Conservation (phyloP, 164 flowering plant species). For the Amborella trichopoda region DNA sequence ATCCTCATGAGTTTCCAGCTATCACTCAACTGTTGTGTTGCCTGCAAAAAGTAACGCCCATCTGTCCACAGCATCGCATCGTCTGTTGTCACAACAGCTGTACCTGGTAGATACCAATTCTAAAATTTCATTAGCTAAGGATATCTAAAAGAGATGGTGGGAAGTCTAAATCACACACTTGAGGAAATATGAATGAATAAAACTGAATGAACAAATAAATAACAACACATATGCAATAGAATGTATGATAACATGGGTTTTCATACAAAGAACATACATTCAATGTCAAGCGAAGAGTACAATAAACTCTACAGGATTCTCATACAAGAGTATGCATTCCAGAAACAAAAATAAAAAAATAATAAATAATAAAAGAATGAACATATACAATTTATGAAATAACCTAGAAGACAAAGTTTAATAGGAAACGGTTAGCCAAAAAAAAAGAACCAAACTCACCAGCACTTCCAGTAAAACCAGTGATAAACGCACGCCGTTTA, state of each 20-base stretch:
- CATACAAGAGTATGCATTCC: no score
- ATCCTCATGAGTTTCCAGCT: constrained; percentile 91
- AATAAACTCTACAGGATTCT: no score
- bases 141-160: neutral
- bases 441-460: constrained; percentile 30
- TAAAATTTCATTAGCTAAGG: neutral
- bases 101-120: constrained; percentile 29
- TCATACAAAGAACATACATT: no score
- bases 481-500: constrained; percentile 77
- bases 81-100: constrained; percentile 69
- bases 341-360: no score
- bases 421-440: no score
- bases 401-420: no score
- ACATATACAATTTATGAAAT: no score
- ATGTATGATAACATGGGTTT: no score
- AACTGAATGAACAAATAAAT: no score
- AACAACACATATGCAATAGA: no score
- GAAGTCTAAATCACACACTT: neutral
- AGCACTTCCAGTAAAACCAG: constrained; percentile 97
- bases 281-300: no score
- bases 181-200: neutral
- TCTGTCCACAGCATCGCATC: constrained; percentile 94
- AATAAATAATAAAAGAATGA: no score
- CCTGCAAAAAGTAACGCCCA: constrained; percentile 94
- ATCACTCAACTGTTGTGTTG: constrained; percentile 56